Base-by-base conservation (phyloP, 768 basidiomycete genomes). In the Pleurotus djamor region DNA sequence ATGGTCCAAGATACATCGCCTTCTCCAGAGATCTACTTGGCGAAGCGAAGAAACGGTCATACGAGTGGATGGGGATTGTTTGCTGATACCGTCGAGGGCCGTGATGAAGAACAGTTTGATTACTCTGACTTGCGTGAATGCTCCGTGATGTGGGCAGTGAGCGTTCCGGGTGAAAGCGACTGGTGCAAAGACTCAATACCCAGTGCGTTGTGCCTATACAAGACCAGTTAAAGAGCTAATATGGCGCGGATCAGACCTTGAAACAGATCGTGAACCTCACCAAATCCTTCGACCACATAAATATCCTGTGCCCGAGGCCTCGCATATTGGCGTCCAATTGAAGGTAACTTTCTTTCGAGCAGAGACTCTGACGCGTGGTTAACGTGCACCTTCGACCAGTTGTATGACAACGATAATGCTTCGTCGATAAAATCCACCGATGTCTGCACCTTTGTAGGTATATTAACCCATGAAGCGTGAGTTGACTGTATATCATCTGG, bases 1-100 rank as follows among this genome's bases (percentile, higher is more conserved):
- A 91, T 93, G 88, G 78, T 93, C 34, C 92, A 94, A 69, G 92
- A 93, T 67, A 92, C 90, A 2, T 90, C 91, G 2, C 67, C 81
- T 14, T 84, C 88, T 4, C 82, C 83, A 0, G 89, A 92, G 67
- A 76, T 94, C 62, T 94, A 94, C 70, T 74, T 91, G 44, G 80
- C 84, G 2, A 76, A 67, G 44, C 69, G 75, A 28, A 58, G 66
- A 45, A 69, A 74, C 37, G 77, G 75, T 1, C 67, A 66, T 45
- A 84, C 81, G 58, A 90, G 89, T 32, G 92, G 91, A n/a, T 93
- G 92, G 92, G 91, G 89, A 5, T 71, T 89, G 28, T 70, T 65
- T 51, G 80, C 76, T 16, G 67, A 63, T 51, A 69, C 63, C 49
- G 13, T 56, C 17, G 62, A 61, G 58, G 49, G 61, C 16, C 48